Evolutionary conservation across 2,329 filamentous ascomycete species (phyloP).

Genomic region (Myriosclerotinia duriaeana): DNA sequence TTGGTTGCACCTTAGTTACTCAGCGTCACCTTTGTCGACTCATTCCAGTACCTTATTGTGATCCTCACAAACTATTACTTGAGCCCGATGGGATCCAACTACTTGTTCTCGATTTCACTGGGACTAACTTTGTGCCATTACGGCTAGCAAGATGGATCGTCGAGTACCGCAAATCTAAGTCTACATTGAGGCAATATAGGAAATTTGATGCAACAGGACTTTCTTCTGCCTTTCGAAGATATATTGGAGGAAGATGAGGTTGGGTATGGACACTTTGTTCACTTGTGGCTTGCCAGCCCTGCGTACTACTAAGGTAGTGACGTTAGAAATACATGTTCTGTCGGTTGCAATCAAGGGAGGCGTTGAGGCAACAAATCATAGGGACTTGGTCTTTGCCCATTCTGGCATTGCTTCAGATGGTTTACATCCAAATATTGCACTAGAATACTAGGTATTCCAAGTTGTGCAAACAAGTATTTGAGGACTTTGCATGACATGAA

Average conservation of each 20-base stretch:
- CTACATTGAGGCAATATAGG: no score
- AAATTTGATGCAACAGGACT: no score
- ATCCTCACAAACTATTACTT: no score
- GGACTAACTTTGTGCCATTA: not conserved
- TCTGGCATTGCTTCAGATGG: constrained; percentile 1
- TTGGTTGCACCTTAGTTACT: not conserved
- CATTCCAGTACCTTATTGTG: no score
- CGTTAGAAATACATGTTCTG: not conserved
- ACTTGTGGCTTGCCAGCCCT: not conserved
- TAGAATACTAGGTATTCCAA: not conserved
- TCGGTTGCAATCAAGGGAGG: not conserved
- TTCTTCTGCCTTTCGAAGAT: no score
- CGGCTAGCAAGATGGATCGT: not conserved
- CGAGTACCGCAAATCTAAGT: not conserved
- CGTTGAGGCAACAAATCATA: not conserved
- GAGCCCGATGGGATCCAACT: no score
- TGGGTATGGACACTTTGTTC: no score
- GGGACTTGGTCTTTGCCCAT: not conserved
- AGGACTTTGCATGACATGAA: not conserved
- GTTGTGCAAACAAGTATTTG: not conserved
- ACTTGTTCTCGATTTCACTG: no score
- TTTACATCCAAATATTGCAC: not conserved
- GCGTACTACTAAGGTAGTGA: not conserved
- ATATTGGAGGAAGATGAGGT: no score
- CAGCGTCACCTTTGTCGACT: not conserved